Evolutionary conservation across 176 grass and related monocot genomes (phyloP), one percentile per base, ranked within the genome.

Genomic region (Elaeis guineensis): DNA sequence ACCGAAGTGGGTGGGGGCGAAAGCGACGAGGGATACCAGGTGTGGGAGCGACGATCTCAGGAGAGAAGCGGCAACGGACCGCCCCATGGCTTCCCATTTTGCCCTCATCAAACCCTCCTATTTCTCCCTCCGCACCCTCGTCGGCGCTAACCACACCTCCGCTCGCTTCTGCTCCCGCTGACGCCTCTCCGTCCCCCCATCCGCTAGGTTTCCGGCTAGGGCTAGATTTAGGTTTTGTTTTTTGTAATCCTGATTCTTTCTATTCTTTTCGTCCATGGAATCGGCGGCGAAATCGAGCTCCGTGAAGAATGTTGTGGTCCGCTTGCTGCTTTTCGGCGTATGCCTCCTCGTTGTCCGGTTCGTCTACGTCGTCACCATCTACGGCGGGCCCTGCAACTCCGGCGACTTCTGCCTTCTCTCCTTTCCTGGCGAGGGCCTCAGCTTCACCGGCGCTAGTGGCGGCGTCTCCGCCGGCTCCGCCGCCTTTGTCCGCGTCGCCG

Each of bases 121-220:
- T 70, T 65, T 25, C 60, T 53, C 19, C 19, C 21, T 21, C 35
- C 52, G 23, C 17, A 53, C 73, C 49, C 69, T 86, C 68, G 64
- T 75, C 79, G 57, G 75, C 72, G 79, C 72, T 25, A 90, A 73
- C 67, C 86, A 80, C 71, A 82, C 75, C 69, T 66, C 87, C 72
- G 75, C 79, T 25, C 76, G 87, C 54, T 90, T 83, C 64, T 77
- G 82, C 76, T 77, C 63, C 2, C 76, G 68, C 19, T 83, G 70
- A 67, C 22, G 14, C 21, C 28, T 12, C 6, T 28, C 24, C 17
- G 8, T 44, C 35, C 32, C 6, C 25, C 51, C 20, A 7, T 16
- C 9, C 3, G 22, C 44, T 55, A 56, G 24, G 21, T 50, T 35
- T 35, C 32, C 7, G 8, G 35, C 44, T 52, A 51, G 57, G 57